Evolutionary conservation across 495 filamentous ascomycete genomes (phyloP), one percentile per base, ranked within the genome.

Genomic region (Penicillium maclennaniae): DNA sequence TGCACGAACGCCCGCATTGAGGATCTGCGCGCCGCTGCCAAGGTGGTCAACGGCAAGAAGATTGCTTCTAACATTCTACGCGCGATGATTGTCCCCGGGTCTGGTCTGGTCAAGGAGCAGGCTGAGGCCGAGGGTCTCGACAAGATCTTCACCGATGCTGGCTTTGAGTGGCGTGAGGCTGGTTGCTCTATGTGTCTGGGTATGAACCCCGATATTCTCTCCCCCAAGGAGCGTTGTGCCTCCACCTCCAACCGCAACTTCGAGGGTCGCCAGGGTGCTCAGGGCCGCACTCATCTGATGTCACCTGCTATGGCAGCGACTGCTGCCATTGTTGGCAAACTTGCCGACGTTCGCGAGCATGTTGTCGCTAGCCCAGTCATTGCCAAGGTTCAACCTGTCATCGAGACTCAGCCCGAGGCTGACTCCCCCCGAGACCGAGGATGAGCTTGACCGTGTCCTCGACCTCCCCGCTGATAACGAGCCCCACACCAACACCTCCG

Each of bases 151-250:
- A 67, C 74, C 17, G 89, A 95, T 40, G 90, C 93, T 46, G 93
- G 93, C 7, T 97, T 97, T 51, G 93, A 98, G 67, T 97, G 92
- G 92, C 82, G 93, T 53, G 93, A 98, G 79, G 93, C 93, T 52
- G 93, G 93, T 41, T 98, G 93, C 78, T 92, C 87, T 47, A 98
- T 98, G 93, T 98, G 93, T 62, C 81, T 98, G 26, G 93, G 93
- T 69, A 98, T 98, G 93, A 98, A 98, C 77, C 91, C 93, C 0
- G 93, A 98, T 70, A 96, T 98, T 60, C 82, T 97, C n/a, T 83
- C 89, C 2, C 93, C 93, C 41, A 82, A 86, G 65, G 93, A 98
- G 75, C 84, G 93, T 51, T 98, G 93, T 62, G 93, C 93, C 37
- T 89, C 85, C 67, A 98, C 93, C 53, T 92, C 87, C 59, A 97